Percentiles rank a stretch among this genome's conserved stretches.
These are phyloP conservation scores for Astraeus odoratus DNA, from an alignment of 768 basidiomycete species.

Conservation along the genomic window DNA sequence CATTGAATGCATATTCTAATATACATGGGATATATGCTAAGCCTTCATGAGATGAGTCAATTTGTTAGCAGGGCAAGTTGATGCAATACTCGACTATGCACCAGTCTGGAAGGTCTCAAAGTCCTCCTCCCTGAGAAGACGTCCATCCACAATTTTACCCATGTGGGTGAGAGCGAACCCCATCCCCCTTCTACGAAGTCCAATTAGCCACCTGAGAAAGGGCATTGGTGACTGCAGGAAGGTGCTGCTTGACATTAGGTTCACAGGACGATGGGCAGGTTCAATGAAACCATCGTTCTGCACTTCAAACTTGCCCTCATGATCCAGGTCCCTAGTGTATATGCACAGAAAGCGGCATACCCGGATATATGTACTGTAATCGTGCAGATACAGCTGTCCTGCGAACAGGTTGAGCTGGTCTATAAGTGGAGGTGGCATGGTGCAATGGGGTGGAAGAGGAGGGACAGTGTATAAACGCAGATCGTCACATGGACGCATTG, in stretches of 20 bases:
- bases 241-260: background rate
- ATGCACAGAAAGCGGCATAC: constrained; percentile 34
- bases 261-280: too few relatives aligned
- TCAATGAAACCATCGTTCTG: too few relatives aligned
- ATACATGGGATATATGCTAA: too few relatives aligned
- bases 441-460: constrained; percentile 12
- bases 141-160: constrained; percentile 29
- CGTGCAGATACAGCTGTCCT: constrained; percentile 36
- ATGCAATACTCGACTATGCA: too few relatives aligned
- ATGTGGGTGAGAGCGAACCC: constrained; percentile 29
- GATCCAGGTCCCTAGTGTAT: constrained; percentile 19
- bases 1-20: too few relatives aligned
- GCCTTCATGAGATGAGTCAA: too few relatives aligned
- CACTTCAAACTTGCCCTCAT: too few relatives aligned
- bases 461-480: constrained; percentile 19
- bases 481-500: constrained; percentile 32
- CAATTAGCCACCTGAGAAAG: constrained; percentile 24
- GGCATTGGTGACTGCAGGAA: background rate
- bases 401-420: constrained; percentile 37
- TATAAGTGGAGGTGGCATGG: constrained; percentile 10
- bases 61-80: too few relatives aligned
- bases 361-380: constrained; percentile 25
- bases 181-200: constrained; percentile 31
- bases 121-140: constrained; percentile 15
- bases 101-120: too few relatives aligned